Evolutionary conservation across 306 rosid genomes (phyloP), one percentile per base, ranked within the genome.

Genomic region (Vigna mungo): DNA sequence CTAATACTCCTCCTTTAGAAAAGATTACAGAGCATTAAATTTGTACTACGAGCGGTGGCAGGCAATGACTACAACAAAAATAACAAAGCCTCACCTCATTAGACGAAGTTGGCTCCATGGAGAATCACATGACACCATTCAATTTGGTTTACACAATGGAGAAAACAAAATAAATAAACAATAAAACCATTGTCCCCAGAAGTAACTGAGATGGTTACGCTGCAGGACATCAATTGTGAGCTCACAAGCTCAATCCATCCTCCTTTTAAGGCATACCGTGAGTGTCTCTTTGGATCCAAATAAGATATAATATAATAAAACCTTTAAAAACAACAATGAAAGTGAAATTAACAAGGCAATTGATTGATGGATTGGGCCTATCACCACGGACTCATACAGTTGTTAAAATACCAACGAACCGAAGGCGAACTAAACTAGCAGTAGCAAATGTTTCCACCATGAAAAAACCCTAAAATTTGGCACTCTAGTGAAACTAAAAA

Each of bases 401-500:
- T 65, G 68, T 32, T 13, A 58, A 14, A 13, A 46, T 55, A 46
- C 34, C 55, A 74, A 62, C 13, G 49, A 30, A 60, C 23, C 48
- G 11, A 63, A 71, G 7, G 59, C 18, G 70, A 65, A 74, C 43
- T 47, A 54, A 56, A 66, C 30, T 34, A 37, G 71, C 13, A 46
- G 15, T 12, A 41, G n/a, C 11, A 36, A n/a, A 56, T 44, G 53
- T 54, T 74, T 73, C 48, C 32, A 9, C 44, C 41, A 32, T 34
- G 41, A 9, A 59, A 41, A 68, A 68, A 59, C 56, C 80, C 66
- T 75, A 75, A 69, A 68, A 60, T 49, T 15, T 0, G 7, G 21
- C 73, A 41, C 53, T 63, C 14, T 56, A 61, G 18, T 46, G 27
- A 8, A 69, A 74, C 48, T 34, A 6, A n/a, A n/a, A 23, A 56